phyloP scores from a whole-genome alignment of 768 basidiomycete species.

The Boletus reticuloceps region DNA sequence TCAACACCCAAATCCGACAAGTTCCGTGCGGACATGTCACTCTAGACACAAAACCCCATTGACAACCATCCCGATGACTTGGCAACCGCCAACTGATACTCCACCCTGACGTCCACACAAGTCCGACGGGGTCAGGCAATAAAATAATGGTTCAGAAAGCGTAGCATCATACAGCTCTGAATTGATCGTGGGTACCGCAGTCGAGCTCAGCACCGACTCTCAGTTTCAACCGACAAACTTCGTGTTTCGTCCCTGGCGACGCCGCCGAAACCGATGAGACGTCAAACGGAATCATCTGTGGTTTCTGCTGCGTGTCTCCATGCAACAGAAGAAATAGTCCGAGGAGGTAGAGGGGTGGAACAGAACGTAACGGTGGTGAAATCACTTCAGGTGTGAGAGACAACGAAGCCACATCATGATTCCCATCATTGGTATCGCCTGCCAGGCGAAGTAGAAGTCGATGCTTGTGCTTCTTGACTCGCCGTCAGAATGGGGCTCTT shows the following conservation, averaged over 20 bases:
- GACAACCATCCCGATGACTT: no score
- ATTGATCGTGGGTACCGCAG: neutral
- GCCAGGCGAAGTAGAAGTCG: conserved; percentile 5
- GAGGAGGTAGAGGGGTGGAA: conserved; percentile 42
- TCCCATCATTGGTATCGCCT: conserved; percentile 19
- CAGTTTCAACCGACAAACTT: conserved; percentile 22
- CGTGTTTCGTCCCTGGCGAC: conserved; percentile 42
- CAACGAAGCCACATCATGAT: conserved; percentile 31
- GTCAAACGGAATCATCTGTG: conserved; percentile 21
- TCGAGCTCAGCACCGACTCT: conserved; percentile 1
- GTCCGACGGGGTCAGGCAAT: no score
- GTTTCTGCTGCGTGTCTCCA: conserved; percentile 30
- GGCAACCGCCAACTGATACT: no score
- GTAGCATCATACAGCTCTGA: conserved; percentile 13
- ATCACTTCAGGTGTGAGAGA: conserved; percentile 23
- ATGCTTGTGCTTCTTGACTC: conserved; percentile 14
- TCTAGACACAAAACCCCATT: no score
- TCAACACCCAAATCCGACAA: neutral
- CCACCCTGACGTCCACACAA: no score
- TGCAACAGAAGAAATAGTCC: conserved; percentile 33
- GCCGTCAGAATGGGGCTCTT: conserved; percentile 45
- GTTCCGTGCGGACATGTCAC: no score
- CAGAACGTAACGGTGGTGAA: conserved; percentile 10
- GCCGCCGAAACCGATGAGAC: conserved; percentile 36
- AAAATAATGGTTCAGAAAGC: no score